Evolutionary conservation across 1,284 basidiomycete genomes (phyloP).

Genomic region (Xanthoconium separans): DNA sequence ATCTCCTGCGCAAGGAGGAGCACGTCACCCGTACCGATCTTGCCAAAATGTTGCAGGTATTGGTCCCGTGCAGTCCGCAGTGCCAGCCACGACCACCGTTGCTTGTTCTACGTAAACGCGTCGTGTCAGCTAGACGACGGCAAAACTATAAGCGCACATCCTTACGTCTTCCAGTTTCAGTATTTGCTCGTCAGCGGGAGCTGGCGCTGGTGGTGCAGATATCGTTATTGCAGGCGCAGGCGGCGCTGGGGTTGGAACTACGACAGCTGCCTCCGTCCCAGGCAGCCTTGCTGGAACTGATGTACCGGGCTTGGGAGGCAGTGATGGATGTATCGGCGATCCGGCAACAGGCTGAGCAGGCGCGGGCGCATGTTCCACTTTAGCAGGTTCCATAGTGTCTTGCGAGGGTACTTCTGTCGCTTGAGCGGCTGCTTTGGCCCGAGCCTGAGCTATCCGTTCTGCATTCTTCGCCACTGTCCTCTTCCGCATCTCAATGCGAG

Average conservation of each 20-base stretch:
- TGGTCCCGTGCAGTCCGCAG: slow-evolving; percentile 71
- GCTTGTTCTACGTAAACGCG: slow-evolving; percentile 55
- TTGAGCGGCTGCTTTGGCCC: slow-evolving; percentile 39
- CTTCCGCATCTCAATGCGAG: slow-evolving; percentile 58
- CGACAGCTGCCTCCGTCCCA: slow-evolving; percentile 24
- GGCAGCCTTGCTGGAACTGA: slow-evolving; percentile 32
- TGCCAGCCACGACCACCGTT: slow-evolving; percentile 76
- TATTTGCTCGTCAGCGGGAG: slow-evolving; percentile 50
- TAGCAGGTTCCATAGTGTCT: slow-evolving; percentile 25
- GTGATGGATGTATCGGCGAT: slow-evolving; percentile 62
- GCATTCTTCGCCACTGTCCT: slow-evolving; percentile 49
- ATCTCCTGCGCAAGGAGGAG: slow-evolving; percentile 64
- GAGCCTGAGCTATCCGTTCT: slow-evolving; percentile 45
- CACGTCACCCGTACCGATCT: slow-evolving; percentile 76
- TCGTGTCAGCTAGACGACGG: slow-evolving; percentile 8
- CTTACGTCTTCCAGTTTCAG: slow-evolving; percentile 61
- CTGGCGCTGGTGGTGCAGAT: slow-evolving; percentile 17
- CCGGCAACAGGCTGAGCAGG: slow-evolving; percentile 19
- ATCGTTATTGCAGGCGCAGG: slow-evolving; percentile 20
- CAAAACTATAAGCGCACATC: neutral
- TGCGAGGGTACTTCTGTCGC: slow-evolving; percentile 21
- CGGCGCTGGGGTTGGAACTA: slow-evolving; percentile 7
- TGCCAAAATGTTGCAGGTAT: slow-evolving; percentile 69
- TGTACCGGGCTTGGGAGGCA: slow-evolving; percentile 52
- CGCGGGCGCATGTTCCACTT: slow-evolving; percentile 16